These are phyloP conservation scores for Amanita muscaria DNA, from an alignment of 768 basidiomycete species.

Conservation along the genomic window DNA sequence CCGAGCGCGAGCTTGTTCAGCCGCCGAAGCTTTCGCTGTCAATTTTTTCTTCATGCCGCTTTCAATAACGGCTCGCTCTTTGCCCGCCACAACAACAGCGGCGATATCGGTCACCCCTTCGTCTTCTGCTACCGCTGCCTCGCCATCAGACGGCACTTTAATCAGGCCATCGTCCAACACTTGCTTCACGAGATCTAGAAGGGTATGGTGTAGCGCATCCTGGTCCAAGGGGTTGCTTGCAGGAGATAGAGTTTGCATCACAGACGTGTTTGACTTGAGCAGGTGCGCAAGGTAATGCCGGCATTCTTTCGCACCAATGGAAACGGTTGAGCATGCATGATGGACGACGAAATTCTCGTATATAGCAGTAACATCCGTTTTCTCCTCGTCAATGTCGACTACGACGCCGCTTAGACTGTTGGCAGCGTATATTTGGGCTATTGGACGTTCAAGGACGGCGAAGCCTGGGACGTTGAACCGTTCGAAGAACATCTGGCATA, in stretches of 20 bases:
- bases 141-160: slow-evolving; percentile 68
- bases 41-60: slow-evolving; percentile 73
- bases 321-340: slow-evolving; percentile 43
- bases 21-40: slow-evolving; percentile 63
- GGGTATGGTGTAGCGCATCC: slow-evolving; percentile 37
- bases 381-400: slow-evolving; percentile 71
- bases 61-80: slow-evolving; percentile 84
- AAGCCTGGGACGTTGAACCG: slow-evolving; percentile 86
- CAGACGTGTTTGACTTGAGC: slow-evolving; percentile 57
- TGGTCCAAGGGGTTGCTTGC: slow-evolving; percentile 37
- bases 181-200: slow-evolving; percentile 57
- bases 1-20: slow-evolving; percentile 70
- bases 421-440: slow-evolving; percentile 76
- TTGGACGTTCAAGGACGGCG: slow-evolving; percentile 71
- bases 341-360: slow-evolving; percentile 63
- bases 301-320: slow-evolving; percentile 64
- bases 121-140: slow-evolving; percentile 59
- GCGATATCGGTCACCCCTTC: slow-evolving; percentile 88
- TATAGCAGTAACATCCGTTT: slow-evolving; percentile 71
- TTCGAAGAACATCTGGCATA: slow-evolving; percentile 85
- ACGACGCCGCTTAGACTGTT: slow-evolving; percentile 66
- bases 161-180: slow-evolving; percentile 58
- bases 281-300: slow-evolving; percentile 68
- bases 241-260: slow-evolving; percentile 51
- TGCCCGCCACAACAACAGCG: slow-evolving; percentile 84